phyloP scores from a whole-genome alignment of 768 basidiomycete genomes.

The Boletus vinaceobasis region DNA sequence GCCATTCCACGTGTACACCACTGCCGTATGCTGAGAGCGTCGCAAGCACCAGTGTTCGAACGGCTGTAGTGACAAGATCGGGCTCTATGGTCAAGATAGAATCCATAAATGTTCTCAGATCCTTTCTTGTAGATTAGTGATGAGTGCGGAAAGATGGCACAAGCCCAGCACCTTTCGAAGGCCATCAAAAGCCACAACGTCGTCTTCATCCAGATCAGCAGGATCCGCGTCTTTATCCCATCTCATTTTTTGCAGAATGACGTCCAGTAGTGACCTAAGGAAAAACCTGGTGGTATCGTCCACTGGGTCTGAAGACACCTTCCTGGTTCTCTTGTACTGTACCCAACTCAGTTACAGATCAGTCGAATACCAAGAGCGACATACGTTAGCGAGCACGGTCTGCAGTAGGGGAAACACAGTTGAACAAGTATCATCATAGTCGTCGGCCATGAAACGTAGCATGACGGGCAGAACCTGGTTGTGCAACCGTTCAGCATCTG shows the following conservation, averaged over 20 bases:
- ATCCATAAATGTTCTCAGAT: conserved; percentile 83
- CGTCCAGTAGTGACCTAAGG: conserved; percentile 70
- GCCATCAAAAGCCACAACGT: conserved; percentile 74
- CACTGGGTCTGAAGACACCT: conserved; percentile 56
- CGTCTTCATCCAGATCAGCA: conserved; percentile 86
- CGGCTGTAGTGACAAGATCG: conserved; percentile 74
- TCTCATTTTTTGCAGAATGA: conserved; percentile 83
- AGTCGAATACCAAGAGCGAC: conserved; percentile 19
- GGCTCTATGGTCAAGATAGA: conserved; percentile 83
- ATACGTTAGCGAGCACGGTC: conserved; percentile 67
- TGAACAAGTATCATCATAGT: conserved; percentile 84
- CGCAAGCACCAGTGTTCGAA: conserved; percentile 67
- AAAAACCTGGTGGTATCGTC: conserved; percentile 72
- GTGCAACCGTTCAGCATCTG: conserved; percentile 63
- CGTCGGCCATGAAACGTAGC: conserved; percentile 86
- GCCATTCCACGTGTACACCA: conserved; percentile 74
- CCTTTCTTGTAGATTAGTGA: conserved; percentile 45
- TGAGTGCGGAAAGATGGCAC: background rate
- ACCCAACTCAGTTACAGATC: conserved; percentile 3
- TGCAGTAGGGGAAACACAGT: conserved; percentile 82
- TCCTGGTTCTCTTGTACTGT: conserved; percentile 80
- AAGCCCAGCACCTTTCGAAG: conserved; percentile 67
- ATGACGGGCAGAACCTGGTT: conserved; percentile 72
- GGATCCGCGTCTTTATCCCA: conserved; percentile 82
- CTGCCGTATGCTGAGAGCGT: conserved; percentile 68